Conservation (phyloP, 2,329 filamentous ascomycete genomes). For the Hypoxylon sp. region DNA sequence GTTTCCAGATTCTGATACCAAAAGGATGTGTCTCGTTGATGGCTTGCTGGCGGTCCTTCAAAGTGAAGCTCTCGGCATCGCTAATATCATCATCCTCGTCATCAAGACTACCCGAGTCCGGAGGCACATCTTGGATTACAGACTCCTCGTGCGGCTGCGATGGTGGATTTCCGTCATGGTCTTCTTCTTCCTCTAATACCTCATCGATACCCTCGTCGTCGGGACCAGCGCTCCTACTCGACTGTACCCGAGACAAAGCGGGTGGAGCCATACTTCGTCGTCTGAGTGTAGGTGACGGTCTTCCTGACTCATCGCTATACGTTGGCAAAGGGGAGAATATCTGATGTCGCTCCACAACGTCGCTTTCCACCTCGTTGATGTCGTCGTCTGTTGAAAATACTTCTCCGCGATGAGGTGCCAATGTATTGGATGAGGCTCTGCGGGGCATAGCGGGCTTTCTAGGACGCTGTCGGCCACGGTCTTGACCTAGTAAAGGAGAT, state of each 20-base stretch:
- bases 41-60: conserved; percentile 95
- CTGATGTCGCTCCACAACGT: conserved; percentile 67
- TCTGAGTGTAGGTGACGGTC: conserved; percentile 57
- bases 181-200: conserved; percentile 49
- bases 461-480: conserved; percentile 66
- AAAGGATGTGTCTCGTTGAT: conserved; percentile 99
- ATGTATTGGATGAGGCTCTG: conserved; percentile 77
- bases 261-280: conserved; percentile 54
- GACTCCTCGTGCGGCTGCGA: conserved; percentile 57
- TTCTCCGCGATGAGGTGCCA: conserved; percentile 82
- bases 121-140: conserved; percentile 38
- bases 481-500: conserved; percentile 62
- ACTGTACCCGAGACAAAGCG: conserved; percentile 59
- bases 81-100: conserved; percentile 80
- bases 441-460: conserved; percentile 81
- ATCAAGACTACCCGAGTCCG: conserved; percentile 56
- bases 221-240: conserved; percentile 52
- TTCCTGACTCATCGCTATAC: conserved; percentile 46
- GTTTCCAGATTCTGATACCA: conserved; percentile 98
- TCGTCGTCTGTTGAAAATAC: conserved; percentile 95
- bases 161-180: conserved; percentile 51
- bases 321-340: conserved; percentile 53
- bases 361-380: conserved; percentile 80
- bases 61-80: conserved; percentile 96
- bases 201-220: conserved; percentile 53